Evolutionary conservation across 495 filamentous ascomycete genomes (phyloP), one percentile per base, ranked within the genome.

Genomic region (Penicillium odoratum): DNA sequence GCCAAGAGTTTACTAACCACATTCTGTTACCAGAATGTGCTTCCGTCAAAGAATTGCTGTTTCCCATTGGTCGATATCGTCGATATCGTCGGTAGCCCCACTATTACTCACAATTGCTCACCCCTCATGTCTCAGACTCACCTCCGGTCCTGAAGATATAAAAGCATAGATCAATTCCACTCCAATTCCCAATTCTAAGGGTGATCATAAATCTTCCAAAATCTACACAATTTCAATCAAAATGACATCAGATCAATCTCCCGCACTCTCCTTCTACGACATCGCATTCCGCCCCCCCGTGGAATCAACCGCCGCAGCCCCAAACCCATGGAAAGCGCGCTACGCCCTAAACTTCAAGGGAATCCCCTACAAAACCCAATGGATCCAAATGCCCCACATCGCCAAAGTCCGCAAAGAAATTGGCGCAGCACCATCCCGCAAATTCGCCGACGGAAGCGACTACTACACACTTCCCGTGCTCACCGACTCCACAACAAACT

Each of bases 341-440:
- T 64, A 70, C 15, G 82, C 85, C 0, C 80, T 88, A 33, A 86
- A 97, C 71, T 84, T 84, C 79, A 87, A 85, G 60, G n/a, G 42
- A 30, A 30, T 77, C 5, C 69, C 76, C 2, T 84, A 81, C 74
- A 53, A 52, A 13, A 87, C 85, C n/a, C 46, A 62, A 26, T 83
- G 82, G 83, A 76, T 84, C 0, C 57, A 66, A 0, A 43, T 87
- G 0, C 78, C 74, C 21, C 74, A 85, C 47, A 73, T 88, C 28
- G 4, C 70, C n/a, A 46, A 59, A 5, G 67, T 76, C 3, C 85
- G 85, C 51, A 59, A 62, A 5, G n/a, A 44, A 6, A 76, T 87
- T 40, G 57, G 61, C 49, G 43, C 79, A 2, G 74, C 76, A 0
- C 57, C 84, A 6, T 69, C 61, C 29, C 83, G 85, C 63, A 81